These are phyloP conservation scores for Aspergillus hortae DNA, from an alignment of 2,329 filamentous ascomycete species.

Conservation along the genomic window DNA sequence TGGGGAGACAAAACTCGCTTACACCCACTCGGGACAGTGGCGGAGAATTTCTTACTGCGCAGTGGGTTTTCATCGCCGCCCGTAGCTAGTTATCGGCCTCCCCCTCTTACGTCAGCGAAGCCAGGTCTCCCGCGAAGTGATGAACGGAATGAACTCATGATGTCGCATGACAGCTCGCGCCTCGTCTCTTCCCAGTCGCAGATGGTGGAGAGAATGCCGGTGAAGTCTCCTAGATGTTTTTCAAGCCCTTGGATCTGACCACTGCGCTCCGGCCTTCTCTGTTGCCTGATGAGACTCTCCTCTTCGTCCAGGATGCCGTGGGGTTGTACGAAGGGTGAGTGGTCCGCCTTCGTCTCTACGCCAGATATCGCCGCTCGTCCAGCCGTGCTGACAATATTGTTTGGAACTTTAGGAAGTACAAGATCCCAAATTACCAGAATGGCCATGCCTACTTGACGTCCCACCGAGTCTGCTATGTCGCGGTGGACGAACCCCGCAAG, in stretches of 20 bases:
- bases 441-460: conserved; percentile 96
- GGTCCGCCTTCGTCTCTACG: neutral
- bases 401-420: conserved; percentile 69
- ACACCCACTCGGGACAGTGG: neutral
- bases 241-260: conserved; percentile 92
- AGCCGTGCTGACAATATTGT: neutral
- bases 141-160: neutral
- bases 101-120: conserved; percentile 9
- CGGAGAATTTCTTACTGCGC: conserved; percentile 9
- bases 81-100: conserved; percentile 1
- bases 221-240: conserved; percentile 76
- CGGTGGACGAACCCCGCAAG: conserved; percentile 78
- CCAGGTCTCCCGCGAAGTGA: neutral
- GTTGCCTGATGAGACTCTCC: conserved; percentile 85
- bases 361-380: too few relatives aligned
- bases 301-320: conserved; percentile 97
- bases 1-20: neutral
- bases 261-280: conserved; percentile 91
- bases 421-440: conserved; percentile 89
- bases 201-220: conserved; percentile 19
- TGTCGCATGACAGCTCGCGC: neutral
- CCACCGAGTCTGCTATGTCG: conserved; percentile 92
- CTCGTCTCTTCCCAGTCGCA: conserved; percentile 7
- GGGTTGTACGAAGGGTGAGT: conserved; percentile 94
- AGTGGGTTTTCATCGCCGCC: conserved; percentile 2